phyloP scores from a whole-genome alignment of 2,329 filamentous ascomycete genomes.

The Cladosporium sp. region DNA sequence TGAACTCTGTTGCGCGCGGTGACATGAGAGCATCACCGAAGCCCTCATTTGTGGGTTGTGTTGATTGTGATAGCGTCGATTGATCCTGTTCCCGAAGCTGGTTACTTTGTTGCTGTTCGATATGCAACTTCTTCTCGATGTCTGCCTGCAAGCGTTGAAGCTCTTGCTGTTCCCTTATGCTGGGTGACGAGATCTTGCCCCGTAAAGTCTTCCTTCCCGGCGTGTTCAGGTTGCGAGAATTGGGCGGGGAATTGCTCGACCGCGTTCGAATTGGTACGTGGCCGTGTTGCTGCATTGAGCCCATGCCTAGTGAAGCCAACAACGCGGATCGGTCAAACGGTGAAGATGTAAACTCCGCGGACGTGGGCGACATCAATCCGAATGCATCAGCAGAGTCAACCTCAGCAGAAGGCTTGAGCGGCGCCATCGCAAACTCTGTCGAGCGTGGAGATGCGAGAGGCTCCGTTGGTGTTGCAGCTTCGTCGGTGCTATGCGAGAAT shows the following conservation, averaged over 20 bases:
- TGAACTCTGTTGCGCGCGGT: constrained; percentile 72
- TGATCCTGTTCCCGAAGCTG: not conserved
- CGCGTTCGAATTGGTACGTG: constrained; percentile 24
- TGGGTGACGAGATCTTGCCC: constrained; percentile 37
- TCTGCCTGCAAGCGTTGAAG: constrained; percentile 35
- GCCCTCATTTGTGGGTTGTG: not conserved
- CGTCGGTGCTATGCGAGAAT: constrained; percentile 19
- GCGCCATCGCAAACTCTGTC: constrained; percentile 39
- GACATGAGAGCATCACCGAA: constrained; percentile 59
- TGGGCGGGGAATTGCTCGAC: constrained; percentile 12
- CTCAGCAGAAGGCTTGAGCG: constrained; percentile 34
- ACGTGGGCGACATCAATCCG: constrained; percentile 42
- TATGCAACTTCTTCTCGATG: constrained; percentile 31
- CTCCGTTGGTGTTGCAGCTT: constrained; percentile 26
- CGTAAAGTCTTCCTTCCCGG: constrained; percentile 23
- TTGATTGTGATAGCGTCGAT: not conserved
- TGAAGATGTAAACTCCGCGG: constrained; percentile 42
- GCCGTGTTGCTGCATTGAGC: constrained; percentile 32
- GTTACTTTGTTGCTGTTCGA: constrained; percentile 11
- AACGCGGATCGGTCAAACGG: constrained; percentile 38
- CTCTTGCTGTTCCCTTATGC: constrained; percentile 35
- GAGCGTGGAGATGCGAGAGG: constrained; percentile 41
- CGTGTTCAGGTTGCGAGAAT: constrained; percentile 10
- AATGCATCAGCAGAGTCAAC: constrained; percentile 39
- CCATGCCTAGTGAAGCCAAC: constrained; percentile 39